These are phyloP conservation scores for Termitomyces eurrhizus DNA, from an alignment of 768 basidiomycete genomes.

Conservation along the genomic window DNA sequence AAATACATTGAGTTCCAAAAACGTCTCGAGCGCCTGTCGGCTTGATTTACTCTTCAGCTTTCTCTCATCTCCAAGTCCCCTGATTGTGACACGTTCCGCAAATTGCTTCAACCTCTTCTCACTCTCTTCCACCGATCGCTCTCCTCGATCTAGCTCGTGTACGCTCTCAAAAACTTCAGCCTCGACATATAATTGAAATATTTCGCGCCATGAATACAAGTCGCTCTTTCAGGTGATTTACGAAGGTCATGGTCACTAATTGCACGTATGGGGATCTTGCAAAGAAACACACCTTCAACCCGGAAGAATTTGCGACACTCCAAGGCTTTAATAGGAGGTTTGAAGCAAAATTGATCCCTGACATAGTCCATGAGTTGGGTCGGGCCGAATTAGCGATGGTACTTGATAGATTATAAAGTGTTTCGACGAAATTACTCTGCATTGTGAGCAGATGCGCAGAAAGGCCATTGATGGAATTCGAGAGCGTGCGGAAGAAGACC, in stretches of 20 bases:
- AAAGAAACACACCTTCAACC: conserved; percentile 16
- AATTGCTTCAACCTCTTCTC: conserved; percentile 65
- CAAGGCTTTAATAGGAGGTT: conserved; percentile 33
- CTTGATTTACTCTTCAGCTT: conserved; percentile 58
- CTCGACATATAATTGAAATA: conserved; percentile 86
- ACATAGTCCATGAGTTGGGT: conserved; percentile 37
- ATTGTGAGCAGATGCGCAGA: conserved; percentile 46
- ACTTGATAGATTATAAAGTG: conserved; percentile 33
- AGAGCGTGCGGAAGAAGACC: conserved; percentile 76
- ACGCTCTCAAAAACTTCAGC: conserved; percentile 80
- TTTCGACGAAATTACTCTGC: conserved; percentile 43
- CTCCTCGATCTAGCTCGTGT: conserved; percentile 61
- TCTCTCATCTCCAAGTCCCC: conserved; percentile 49
- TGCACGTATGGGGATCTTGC: no score
- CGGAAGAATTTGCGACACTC: conserved; percentile 16
- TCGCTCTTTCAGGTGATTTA: conserved; percentile 41
- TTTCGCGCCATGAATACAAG: conserved; percentile 84
- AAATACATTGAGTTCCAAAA: conserved; percentile 72
- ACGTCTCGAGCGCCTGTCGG: conserved; percentile 57
- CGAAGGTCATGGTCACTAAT: not conserved
- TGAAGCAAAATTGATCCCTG: conserved; percentile 43
- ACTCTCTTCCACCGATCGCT: conserved; percentile 64
- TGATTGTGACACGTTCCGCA: conserved; percentile 49
- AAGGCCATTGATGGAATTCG: conserved; percentile 51
- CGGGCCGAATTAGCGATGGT: conserved; percentile 38